Evolutionary conservation across 2,329 filamentous ascomycete species (phyloP).

Genomic region (Claviceps purpurea): DNA sequence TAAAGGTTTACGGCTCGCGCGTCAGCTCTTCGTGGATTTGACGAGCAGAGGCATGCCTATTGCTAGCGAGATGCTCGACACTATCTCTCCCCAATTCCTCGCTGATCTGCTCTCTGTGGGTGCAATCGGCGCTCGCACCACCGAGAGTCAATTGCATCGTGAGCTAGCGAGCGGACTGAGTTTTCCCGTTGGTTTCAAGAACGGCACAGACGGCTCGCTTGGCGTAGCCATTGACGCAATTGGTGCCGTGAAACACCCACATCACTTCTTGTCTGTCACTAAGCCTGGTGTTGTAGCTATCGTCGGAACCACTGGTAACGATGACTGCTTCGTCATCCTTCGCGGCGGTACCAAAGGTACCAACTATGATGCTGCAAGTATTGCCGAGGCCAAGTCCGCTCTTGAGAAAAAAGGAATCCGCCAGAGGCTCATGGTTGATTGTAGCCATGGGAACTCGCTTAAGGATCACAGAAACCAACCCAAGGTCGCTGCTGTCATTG

Average conservation of each 20-base stretch:
- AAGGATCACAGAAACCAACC: conserved; percentile 98
- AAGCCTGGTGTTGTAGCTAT: conserved; percentile 96
- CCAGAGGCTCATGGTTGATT: conserved; percentile 93
- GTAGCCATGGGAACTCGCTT: conserved; percentile 92
- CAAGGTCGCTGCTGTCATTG: conserved; percentile 55
- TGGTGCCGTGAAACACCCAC: conserved; percentile 66
- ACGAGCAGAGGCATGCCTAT: conserved; percentile 84
- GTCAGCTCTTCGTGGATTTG: conserved; percentile 85
- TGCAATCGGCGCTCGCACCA: conserved; percentile 89
- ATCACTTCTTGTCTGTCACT: conserved; percentile 97
- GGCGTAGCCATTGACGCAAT: conserved; percentile 92
- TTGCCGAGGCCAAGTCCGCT: conserved; percentile 65
- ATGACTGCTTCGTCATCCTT: conserved; percentile 94
- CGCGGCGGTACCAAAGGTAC: conserved; percentile 83
- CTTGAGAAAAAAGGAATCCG: conserved; percentile 57
- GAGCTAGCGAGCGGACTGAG: conserved; percentile 90
- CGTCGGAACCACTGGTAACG: conserved; percentile 82
- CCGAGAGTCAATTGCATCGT: conserved; percentile 90
- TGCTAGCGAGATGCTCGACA: conserved; percentile 96
- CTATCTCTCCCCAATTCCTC: conserved; percentile 95
- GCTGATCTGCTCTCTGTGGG: conserved; percentile 92
- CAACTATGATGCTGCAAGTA: conserved; percentile 81
- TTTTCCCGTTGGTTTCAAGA: conserved; percentile 99
- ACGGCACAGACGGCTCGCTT: conserved; percentile 88
- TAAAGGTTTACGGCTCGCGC: conserved; percentile 86